These are phyloP conservation scores for Bidens hawaiensis DNA, from an alignment of 140 eudicot species.

Conservation along the genomic window DNA sequence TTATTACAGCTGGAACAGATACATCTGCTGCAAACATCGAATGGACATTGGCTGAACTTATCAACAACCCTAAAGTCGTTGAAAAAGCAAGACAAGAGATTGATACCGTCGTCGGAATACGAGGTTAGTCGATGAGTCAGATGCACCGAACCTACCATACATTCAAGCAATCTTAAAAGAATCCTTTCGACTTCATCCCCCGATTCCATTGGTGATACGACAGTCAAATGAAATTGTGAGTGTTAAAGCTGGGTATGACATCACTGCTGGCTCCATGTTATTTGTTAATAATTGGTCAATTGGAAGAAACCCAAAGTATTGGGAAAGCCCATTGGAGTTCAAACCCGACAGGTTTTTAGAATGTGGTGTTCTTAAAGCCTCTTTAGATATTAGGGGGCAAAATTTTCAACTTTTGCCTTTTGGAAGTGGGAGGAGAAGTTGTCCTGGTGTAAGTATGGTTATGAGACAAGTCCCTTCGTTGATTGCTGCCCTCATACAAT, in stretches of 20 bases:
- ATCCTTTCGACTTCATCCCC: constrained; percentile 32
- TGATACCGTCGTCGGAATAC: constrained; percentile 20
- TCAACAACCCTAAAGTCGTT: constrained; percentile 29
- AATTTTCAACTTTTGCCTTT: too few relatives aligned
- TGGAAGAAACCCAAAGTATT: constrained; percentile 28
- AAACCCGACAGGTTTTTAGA: constrained; percentile 25
- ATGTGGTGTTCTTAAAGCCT: background rate
- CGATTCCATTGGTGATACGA: constrained; percentile 30
- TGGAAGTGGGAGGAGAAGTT: constrained; percentile 33
- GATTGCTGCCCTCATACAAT: constrained; percentile 29
- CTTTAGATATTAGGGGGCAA: too few relatives aligned
- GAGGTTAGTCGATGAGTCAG: constrained; percentile 30
- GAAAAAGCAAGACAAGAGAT: constrained; percentile 31
- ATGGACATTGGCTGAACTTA: constrained; percentile 38
- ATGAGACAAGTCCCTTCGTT: constrained; percentile 22
- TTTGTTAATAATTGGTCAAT: constrained; percentile 40
- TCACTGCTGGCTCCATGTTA: constrained; percentile 25
- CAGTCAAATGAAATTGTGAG: constrained; percentile 20
- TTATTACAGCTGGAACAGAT: constrained; percentile 30
- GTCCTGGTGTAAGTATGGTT: constrained; percentile 35
- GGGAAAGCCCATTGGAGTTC: constrained; percentile 35
- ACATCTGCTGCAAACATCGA: constrained; percentile 27
- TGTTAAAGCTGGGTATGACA: constrained; percentile 27
- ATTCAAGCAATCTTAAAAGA: constrained; percentile 39
- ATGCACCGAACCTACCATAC: constrained; percentile 31